Evolutionary conservation across 2,329 filamentous ascomycete genomes (phyloP).

Genomic region (Hysterium pulicare): DNA sequence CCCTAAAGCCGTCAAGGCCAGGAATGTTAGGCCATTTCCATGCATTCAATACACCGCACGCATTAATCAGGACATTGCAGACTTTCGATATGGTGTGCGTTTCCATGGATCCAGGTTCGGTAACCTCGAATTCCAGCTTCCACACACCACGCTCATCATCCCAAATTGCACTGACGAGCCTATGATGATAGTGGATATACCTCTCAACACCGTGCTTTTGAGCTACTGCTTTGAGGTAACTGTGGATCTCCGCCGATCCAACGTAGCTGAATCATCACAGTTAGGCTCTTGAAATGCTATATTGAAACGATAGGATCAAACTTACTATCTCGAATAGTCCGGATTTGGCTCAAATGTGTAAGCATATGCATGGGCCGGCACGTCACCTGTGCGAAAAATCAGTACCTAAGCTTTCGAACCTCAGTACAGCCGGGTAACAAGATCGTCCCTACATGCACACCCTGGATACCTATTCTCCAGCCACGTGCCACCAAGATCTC

Average conservation of each 20-base stretch:
- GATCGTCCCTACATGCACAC: background rate
- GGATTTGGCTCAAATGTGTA: constrained; percentile 45
- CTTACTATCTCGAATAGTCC: constrained; percentile 26
- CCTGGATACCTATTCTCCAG: constrained; percentile 42
- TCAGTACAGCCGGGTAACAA: no score
- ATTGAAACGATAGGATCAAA: no score
- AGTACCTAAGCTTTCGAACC: no score
- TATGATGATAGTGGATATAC: constrained; percentile 13
- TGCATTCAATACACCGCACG: constrained; percentile 37
- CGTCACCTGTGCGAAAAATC: constrained; percentile 47
- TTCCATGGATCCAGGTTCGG: background rate
- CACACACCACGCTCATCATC: constrained; percentile 49
- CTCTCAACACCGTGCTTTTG: background rate
- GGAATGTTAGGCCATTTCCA: constrained; percentile 37
- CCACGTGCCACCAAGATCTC: constrained; percentile 46
- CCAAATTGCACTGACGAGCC: constrained; percentile 48
- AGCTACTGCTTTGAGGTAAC: background rate
- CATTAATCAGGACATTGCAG: constrained; percentile 36
- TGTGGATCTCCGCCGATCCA: background rate
- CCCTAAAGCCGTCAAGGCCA: constrained; percentile 32
- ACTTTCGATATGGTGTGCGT: constrained; percentile 1
- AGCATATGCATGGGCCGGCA: constrained; percentile 46
- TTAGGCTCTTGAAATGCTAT: no score
- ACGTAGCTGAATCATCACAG: background rate
- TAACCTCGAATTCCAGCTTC: constrained; percentile 22